These are phyloP conservation scores for Pezicula carpinea DNA, from an alignment of 2,329 filamentous ascomycete species.

Conservation along the genomic window DNA sequence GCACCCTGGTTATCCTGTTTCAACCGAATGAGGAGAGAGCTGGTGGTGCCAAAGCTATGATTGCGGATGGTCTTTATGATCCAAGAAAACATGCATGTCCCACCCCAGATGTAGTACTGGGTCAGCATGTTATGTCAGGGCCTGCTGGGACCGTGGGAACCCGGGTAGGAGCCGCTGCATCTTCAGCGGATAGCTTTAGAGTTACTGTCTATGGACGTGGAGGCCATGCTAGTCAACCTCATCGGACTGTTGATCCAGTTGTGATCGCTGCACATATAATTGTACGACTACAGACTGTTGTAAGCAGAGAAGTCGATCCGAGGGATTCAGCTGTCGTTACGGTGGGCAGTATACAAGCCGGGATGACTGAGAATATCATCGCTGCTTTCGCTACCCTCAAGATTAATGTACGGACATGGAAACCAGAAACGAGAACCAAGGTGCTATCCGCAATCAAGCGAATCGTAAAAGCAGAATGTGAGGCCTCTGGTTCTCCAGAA, in stretches of 20 bases:
- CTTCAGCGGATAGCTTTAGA: conserved; percentile 32
- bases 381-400: conserved; percentile 35
- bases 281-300: conserved; percentile 34
- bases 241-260: conserved; percentile 41
- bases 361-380: conserved; percentile 41
- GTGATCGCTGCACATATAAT: conserved; percentile 39
- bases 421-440: conserved; percentile 26
- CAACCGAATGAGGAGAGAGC: conserved; percentile 65
- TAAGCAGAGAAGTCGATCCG: conserved; percentile 34
- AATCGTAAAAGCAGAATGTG: conserved; percentile 48
- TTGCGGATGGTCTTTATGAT: conserved; percentile 51
- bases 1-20: conserved; percentile 60
- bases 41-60: conserved; percentile 57
- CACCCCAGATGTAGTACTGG: conserved; percentile 50
- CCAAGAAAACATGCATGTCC: conserved; percentile 36
- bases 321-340: conserved; percentile 40
- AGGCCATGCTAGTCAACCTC: conserved; percentile 37
- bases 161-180: conserved; percentile 29
- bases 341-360: conserved; percentile 38
- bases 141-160: conserved; percentile 32
- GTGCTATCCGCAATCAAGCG: conserved; percentile 33
- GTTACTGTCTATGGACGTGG: conserved; percentile 36
- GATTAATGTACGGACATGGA: conserved; percentile 36
- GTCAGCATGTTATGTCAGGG: conserved; percentile 45
- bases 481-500: conserved; percentile 35